phyloP scores from a whole-genome alignment of 345 rosid genomes.

The Clarkia xantiana region DNA sequence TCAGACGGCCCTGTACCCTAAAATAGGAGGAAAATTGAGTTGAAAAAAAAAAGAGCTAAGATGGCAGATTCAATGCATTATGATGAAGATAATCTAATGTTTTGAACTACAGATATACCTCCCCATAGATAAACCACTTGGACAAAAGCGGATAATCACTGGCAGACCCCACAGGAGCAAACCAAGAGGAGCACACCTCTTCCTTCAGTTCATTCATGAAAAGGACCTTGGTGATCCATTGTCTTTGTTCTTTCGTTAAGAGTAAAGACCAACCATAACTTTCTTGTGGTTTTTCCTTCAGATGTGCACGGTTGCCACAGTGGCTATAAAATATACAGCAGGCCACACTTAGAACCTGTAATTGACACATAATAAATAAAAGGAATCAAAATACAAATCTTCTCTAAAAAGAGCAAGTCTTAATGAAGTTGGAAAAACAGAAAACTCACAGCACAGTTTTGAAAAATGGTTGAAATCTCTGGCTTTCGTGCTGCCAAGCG shows the following conservation, averaged over 20 bases:
- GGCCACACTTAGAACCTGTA: constrained; percentile 89
- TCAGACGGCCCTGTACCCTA: constrained; percentile 66
- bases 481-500: constrained; percentile 95
- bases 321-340: constrained; percentile 98
- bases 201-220: constrained; percentile 82
- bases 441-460: constrained; percentile 81
- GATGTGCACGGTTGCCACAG: constrained; percentile 88
- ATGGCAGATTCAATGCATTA: not conserved
- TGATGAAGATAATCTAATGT: too few relatives aligned
- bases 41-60: constrained; percentile 3
- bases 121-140: constrained; percentile 97
- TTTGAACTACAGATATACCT: constrained; percentile 29
- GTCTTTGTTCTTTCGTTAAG: constrained; percentile 52
- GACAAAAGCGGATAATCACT: constrained; percentile 95
- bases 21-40: constrained; percentile 16
- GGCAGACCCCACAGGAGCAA: constrained; percentile 99
- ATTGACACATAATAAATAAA: constrained; percentile 7
- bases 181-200: constrained; percentile 95
- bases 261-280: constrained; percentile 57
- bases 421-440: constrained; percentile 1
- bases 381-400: constrained; percentile 3
- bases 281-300: constrained; percentile 41
- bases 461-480: constrained; percentile 75
- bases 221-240: constrained; percentile 57
- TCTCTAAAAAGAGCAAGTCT: constrained; percentile 1